Evolutionary conservation across 768 basidiomycete species (phyloP).

Genomic region (Lyophyllum decastes): DNA sequence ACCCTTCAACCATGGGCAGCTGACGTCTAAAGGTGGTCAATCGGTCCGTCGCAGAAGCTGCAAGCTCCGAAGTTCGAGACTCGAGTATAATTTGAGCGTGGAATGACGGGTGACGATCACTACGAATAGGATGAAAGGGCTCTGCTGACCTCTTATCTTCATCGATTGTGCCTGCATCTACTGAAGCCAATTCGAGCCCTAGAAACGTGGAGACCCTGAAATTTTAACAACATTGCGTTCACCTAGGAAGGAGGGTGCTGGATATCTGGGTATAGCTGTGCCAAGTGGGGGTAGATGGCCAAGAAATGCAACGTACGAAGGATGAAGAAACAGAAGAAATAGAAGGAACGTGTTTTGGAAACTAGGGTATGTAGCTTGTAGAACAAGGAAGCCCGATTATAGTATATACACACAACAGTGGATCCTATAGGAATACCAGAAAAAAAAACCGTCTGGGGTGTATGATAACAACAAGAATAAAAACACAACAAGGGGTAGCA

Average conservation of each 20-base stretch:
- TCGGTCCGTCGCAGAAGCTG: neutral
- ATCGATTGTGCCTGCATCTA: constrained; percentile 17
- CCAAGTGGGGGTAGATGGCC: neutral
- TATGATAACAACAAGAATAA: neutral
- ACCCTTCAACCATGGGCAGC: neutral
- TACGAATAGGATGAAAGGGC: neutral
- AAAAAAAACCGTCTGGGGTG: neutral
- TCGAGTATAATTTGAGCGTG: neutral
- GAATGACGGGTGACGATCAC: neutral
- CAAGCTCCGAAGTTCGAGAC: neutral
- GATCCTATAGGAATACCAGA: neutral
- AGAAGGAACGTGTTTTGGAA: neutral
- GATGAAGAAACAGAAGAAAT: neutral
- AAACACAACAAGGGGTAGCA: neutral
- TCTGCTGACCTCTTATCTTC: constrained; percentile 10
- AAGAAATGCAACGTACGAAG: neutral
- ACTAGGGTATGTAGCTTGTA: neutral
- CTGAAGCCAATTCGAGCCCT: neutral
- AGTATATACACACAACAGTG: neutral
- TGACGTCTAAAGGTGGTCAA: neutral
- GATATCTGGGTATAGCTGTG: neutral
- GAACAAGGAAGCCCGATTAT: neutral
- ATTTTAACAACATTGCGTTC: neutral
- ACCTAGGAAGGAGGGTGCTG: neutral
- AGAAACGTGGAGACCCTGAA: neutral